These are phyloP conservation scores for Komagataella pastoris DNA, from an alignment of 805 yeast genomes.

Conservation along the genomic window DNA sequence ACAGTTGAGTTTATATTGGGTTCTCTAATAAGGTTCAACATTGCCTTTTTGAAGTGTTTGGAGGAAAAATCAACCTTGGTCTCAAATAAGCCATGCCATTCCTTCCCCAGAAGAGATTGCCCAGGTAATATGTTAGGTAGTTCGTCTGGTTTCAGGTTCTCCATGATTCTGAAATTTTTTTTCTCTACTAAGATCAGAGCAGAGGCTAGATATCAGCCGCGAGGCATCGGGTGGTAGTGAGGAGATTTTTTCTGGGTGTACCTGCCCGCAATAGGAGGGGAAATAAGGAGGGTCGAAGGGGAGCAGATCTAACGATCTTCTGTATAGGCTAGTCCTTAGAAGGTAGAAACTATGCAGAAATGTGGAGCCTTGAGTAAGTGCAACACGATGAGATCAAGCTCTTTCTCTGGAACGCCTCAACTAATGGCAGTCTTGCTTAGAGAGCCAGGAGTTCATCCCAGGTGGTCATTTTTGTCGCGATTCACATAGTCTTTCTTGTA, in stretches of 20 bases:
- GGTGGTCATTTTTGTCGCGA: not conserved
- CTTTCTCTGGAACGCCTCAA: no score
- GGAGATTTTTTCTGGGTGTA: not conserved
- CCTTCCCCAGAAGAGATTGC: conserved; percentile 36
- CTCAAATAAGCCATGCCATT: conserved; percentile 52
- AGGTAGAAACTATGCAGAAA: no score
- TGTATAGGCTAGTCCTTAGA: no score
- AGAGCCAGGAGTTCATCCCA: no score
- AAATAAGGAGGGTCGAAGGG: not conserved
- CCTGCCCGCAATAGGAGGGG: no score
- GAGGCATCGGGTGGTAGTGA: not conserved
- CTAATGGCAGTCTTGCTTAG: no score
- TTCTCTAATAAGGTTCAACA: conserved; percentile 65
- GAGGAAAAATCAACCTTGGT: conserved; percentile 31
- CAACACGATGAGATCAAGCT: no score
- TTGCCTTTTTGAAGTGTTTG: conserved; percentile 58
- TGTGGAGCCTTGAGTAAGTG: no score
- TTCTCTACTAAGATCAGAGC: not conserved
- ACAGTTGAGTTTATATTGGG: conserved; percentile 91
- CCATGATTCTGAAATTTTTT: not conserved
- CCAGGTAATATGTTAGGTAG: not conserved
- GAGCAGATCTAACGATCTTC: not conserved
- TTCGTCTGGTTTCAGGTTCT: not conserved
- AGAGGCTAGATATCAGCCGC: not conserved
- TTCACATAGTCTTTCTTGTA: not conserved